A percentile compares a stretch with the other conserved stretches of the same genome.
Conservation (phyloP, 2,329 filamentous ascomycete species). For the Beauveria brongniartii region DNA sequence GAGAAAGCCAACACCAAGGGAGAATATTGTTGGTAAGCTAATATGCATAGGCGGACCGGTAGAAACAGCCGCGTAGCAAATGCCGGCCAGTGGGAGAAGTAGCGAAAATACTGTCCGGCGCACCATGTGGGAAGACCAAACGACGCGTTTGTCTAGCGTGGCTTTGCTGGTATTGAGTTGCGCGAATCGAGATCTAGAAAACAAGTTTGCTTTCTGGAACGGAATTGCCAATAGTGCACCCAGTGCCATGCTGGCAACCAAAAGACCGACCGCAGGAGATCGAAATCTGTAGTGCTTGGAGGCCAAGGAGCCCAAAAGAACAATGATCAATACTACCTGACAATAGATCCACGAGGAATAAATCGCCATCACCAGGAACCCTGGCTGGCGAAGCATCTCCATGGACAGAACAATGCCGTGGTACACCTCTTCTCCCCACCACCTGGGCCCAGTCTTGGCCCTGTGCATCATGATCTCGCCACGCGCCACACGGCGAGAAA, state of each 20-base stretch:
- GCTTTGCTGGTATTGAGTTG: constrained; percentile 56
- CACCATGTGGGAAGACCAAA: constrained; percentile 65
- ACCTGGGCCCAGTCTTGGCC: constrained; percentile 60
- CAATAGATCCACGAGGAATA: constrained; percentile 75
- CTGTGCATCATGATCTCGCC: constrained; percentile 74
- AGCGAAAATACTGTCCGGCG: constrained; percentile 61
- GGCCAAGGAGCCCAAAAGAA: constrained; percentile 63
- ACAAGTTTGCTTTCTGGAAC: constrained; percentile 62
- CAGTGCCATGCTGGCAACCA: constrained; percentile 57
- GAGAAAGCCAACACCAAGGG: constrained; percentile 59
- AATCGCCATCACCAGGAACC: constrained; percentile 63
- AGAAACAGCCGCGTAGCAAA: constrained; percentile 61
- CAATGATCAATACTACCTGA: constrained; percentile 64
- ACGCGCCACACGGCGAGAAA: constrained; percentile 53
- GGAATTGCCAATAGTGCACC: constrained; percentile 64
- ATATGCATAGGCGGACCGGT: constrained; percentile 52
- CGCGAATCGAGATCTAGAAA: constrained; percentile 55
- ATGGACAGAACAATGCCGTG: constrained; percentile 59
- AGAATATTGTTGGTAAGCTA: constrained; percentile 58
- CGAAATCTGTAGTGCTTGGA: constrained; percentile 59
- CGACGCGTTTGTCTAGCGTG: constrained; percentile 55
- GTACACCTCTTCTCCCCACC: constrained; percentile 70
- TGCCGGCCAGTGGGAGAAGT: constrained; percentile 55
- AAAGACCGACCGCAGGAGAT: constrained; percentile 58
- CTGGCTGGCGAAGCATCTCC: constrained; percentile 66